Base-by-base conservation (phyloP, 2,329 filamentous ascomycete species). In the Sporothrix pallida region DNA sequence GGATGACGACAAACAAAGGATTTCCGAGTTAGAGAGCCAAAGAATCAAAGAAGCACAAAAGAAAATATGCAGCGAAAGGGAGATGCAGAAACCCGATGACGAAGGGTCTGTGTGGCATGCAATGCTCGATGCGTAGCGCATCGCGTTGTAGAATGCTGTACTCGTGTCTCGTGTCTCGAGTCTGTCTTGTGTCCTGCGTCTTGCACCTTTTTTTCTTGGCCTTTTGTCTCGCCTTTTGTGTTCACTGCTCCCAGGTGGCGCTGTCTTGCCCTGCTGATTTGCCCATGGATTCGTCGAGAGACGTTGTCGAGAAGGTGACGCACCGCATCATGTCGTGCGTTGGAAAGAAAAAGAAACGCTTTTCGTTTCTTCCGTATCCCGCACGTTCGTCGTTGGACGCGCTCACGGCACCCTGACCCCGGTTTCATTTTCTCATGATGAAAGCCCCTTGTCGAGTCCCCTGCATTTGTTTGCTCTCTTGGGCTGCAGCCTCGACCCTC, bases 341-440 rank as follows among this genome's bases (percentile, higher is more conserved):
- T 26, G 3, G 42, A 50, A 67, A 26, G 42, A 50, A 67, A 10
- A 48, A 67, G 23, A 31, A 15, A 65, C 44, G 4, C 12, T 48
- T 26, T 26, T 46, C 62, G 37, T 46, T 67, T 67, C 44, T 42
- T 20, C 63, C 37, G 23, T 31, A 48, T 67, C 63, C 63, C 44
- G 63, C 63, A 67, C 63, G 63, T 67, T 67, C 20, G 46, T 17
- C 63, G 63, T 48, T n/a, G 46, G 31, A 67, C 63, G 44, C 63
- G 44, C 44, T 20, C 63, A 67, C 63, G 37, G 60, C 42, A 50
- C 20, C 26, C 44, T 44, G 44, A 67, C 63, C 63, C 63, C 63
- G 63, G 63, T 67, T 67, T 67, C 63, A 67, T 31, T 67, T 31
- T 67, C 63, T 48, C 63, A 31, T 8, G 63, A 50, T 48, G 46